Evolutionary conservation across 129 eudicot genomes (phyloP).

Genomic region (Pseudognaphalium luteoalbum): DNA sequence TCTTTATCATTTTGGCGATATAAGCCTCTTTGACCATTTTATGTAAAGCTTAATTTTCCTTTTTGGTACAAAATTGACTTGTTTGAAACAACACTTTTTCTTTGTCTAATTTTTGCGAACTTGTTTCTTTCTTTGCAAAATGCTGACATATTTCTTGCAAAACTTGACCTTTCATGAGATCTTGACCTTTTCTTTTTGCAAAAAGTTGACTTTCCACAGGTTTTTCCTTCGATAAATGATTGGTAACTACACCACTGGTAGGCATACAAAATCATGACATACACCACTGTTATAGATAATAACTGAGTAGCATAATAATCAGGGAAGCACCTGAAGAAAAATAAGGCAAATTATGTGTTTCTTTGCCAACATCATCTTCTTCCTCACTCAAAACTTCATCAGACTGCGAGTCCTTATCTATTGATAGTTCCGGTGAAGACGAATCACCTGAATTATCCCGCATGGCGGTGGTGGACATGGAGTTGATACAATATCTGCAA

Average conservation of each 20-base stretch:
- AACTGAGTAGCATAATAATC: not conserved
- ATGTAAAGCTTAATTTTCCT: no score
- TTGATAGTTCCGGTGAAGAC: constrained; percentile 66
- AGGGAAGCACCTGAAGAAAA: constrained; percentile 43
- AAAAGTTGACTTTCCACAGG: not conserved
- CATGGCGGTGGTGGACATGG: constrained; percentile 43
- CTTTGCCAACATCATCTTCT: constrained; percentile 61
- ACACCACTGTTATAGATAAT: not conserved
- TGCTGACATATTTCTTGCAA: not conserved
- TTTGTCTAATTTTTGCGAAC: no score
- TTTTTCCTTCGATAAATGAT: not conserved
- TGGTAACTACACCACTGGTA: not conserved
- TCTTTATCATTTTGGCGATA: no score
- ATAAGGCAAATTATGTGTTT: constrained; percentile 40
- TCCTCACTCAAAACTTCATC: constrained; percentile 65
- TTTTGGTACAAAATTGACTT: no score
- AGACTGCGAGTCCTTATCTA: constrained; percentile 64
- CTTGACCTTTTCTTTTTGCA: not conserved
- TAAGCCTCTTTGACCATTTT: no score
- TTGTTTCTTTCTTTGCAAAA: not conserved
- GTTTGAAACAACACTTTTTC: no score
- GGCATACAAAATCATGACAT: not conserved
- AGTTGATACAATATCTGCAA: constrained; percentile 36
- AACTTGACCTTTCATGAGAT: not conserved
- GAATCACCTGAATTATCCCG: constrained; percentile 64